phyloP scores from a whole-genome alignment of 2,329 filamentous ascomycete species.

The Diaporthe capsici region DNA sequence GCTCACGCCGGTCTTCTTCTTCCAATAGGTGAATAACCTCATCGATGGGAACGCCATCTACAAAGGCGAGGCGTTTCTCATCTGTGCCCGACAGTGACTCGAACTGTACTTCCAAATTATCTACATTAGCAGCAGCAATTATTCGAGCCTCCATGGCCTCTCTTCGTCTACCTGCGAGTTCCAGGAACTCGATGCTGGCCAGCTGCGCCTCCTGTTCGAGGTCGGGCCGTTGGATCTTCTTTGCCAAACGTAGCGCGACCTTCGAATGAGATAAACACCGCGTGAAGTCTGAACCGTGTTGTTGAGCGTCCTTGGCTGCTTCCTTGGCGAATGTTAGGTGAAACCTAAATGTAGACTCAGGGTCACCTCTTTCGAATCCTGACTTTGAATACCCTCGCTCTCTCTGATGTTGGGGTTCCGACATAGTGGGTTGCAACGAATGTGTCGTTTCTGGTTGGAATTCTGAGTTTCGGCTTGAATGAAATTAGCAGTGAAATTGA shows the following conservation, averaged over 20 bases:
- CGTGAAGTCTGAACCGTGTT: not conserved
- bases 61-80: not conserved
- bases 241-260: not conserved
- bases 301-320: not conserved
- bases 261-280: constrained; percentile 1
- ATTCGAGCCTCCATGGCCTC: constrained; percentile 5
- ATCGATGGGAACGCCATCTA: not conserved
- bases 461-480: too few relatives aligned
- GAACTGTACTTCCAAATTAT: not conserved
- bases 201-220: not conserved
- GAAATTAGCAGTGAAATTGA: not conserved
- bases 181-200: not conserved
- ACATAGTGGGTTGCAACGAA: not conserved
- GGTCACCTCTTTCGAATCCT: not conserved
- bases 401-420: not conserved
- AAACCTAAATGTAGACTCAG: not conserved
- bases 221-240: not conserved
- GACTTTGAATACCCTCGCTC: not conserved
- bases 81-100: not conserved
- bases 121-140: not conserved
- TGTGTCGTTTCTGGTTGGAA: too few relatives aligned
- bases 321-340: not conserved
- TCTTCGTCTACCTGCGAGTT: not conserved
- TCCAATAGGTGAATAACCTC: constrained; percentile 6
- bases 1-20: not conserved